Base-by-base conservation (phyloP, 116 monocot species). In the Phalaenopsis hybrid region DNA sequence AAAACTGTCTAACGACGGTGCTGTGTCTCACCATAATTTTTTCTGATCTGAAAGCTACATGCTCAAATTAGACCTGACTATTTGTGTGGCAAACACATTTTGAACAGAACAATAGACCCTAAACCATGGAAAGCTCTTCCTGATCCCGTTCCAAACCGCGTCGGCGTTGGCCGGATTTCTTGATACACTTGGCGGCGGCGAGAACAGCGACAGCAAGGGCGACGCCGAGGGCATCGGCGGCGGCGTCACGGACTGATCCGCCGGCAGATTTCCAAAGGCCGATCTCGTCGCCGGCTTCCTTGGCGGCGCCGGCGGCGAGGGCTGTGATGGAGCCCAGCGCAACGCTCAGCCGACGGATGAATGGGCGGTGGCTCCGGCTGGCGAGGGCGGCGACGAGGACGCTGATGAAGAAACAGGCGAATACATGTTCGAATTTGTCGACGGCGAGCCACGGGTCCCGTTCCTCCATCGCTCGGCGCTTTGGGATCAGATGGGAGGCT, bases 211-310 rank as follows among this genome's bases (percentile, higher is more conserved):
- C 77, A 11, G 87, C 92, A 15, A 90, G 41, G 31, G 80, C 23
- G 17, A 89, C 79, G 34, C 94, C 94, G 37, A 85, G 15, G 57
- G 83, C 57, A 50, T 94, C 92, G 25, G 92, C 89, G 23, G 63
- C 89, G 25, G 83, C 88, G 79, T 94, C 94, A 78, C 83, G 88
- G 75, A 78, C 43, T 77, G 94, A 94, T 7, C 77, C 89, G 21
- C 92, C 92, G 44, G 92, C 34, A 21, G 92, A 92, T 1, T 61
- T 76, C 86, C 86, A 88, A 10, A 87, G 33, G n/a, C 92, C 94
- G 81, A 88, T 41, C 80, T 92, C 90, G 84, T 94, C 94, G 11
- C 55, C 88, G 18, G 82, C 81, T 85, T 94, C 94, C 85, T 94
- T 94, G 74, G 89, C 87, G 44, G 89, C 90, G 70, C 90, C 88